A percentile compares a stretch with the other conserved stretches of the same genome.
These are phyloP conservation scores for Sporothrix euskadiensis DNA, from an alignment of 2,329 filamentous ascomycete genomes.

Conservation along the genomic window DNA sequence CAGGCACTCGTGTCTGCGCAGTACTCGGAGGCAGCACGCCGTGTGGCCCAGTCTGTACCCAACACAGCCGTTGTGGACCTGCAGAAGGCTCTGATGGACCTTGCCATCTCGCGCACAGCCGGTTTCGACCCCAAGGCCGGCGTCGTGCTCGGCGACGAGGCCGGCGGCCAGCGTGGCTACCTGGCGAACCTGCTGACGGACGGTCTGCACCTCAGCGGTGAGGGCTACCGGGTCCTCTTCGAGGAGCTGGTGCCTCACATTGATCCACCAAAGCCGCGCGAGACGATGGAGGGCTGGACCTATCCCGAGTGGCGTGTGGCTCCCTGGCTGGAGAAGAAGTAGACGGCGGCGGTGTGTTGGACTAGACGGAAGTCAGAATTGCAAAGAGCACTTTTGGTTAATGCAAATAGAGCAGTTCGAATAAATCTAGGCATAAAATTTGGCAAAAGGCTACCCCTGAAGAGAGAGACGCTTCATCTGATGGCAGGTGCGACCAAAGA, in stretches of 20 bases:
- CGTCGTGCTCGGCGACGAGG: constrained; percentile 52
- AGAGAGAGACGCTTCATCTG: background rate
- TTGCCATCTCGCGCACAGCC: constrained; percentile 60
- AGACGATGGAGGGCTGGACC: constrained; percentile 41
- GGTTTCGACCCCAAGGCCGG: constrained; percentile 54
- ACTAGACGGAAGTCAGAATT: background rate
- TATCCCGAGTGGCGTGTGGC: constrained; percentile 52
- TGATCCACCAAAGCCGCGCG: constrained; percentile 46
- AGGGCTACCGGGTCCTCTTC: constrained; percentile 56
- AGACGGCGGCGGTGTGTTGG: background rate
- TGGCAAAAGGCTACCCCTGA: background rate
- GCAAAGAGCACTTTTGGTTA: background rate
- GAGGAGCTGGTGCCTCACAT: constrained; percentile 52
- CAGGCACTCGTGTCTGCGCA: constrained; percentile 52
- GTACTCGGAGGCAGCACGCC: constrained; percentile 62
- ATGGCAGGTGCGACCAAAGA: background rate
- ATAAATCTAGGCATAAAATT: background rate
- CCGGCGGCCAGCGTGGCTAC: constrained; percentile 53
- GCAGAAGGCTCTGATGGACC: constrained; percentile 74
- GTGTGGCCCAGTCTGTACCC: constrained; percentile 67
- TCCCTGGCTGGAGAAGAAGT: constrained; percentile 33
- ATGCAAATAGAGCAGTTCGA: background rate
- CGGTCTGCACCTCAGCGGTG: constrained; percentile 58
- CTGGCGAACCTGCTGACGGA: constrained; percentile 57
- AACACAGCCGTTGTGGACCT: constrained; percentile 74